These are phyloP conservation scores for Xylariaceae sp. DNA, from an alignment of 2,329 filamentous ascomycete species.

Conservation along the genomic window DNA sequence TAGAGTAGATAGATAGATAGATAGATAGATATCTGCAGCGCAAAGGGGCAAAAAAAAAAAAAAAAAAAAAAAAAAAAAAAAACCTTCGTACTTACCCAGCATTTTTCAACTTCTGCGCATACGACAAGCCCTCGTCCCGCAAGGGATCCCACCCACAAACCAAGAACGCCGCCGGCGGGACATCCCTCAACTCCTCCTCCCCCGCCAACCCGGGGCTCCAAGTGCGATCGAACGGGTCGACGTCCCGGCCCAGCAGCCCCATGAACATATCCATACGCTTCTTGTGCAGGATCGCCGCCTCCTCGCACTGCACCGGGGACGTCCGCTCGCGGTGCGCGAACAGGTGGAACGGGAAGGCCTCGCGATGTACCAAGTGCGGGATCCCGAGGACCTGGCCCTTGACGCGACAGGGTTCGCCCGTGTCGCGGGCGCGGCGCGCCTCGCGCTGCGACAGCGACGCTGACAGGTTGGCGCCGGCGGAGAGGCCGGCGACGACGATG, in stretches of 20 bases:
- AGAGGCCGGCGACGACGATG: conserved; percentile 49
- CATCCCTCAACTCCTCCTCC: conserved; percentile 29
- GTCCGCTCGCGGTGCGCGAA: conserved; percentile 42
- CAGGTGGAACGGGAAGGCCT: conserved; percentile 35
- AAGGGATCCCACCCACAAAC: conserved; percentile 34
- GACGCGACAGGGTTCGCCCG: conserved; percentile 30
- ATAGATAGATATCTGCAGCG: too few species aligned
- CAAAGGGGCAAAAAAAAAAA: too few species aligned
- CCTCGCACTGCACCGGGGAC: conserved; percentile 42
- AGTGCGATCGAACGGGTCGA: conserved; percentile 24
- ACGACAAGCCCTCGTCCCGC: conserved; percentile 33
- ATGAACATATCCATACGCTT: conserved; percentile 37
- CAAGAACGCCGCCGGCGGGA: conserved; percentile 32
- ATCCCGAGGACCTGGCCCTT: conserved; percentile 51
- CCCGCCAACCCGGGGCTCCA: conserved; percentile 40
- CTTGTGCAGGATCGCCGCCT: conserved; percentile 48
- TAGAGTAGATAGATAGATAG: too few species aligned
- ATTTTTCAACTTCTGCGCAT: conserved; percentile 31
- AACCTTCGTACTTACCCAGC: conserved; percentile 24
- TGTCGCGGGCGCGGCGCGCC: conserved; percentile 36
- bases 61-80: too few species aligned
- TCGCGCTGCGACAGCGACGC: conserved; percentile 41
- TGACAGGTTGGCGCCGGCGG: conserved; percentile 46
- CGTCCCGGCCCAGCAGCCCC: conserved; percentile 23
- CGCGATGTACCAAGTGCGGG: conserved; percentile 42